A percentile compares a stretch with the other conserved stretches of the same genome.
phyloP scores from a whole-genome alignment of 257 asterid genomes.

The Rhazya stricta region DNA sequence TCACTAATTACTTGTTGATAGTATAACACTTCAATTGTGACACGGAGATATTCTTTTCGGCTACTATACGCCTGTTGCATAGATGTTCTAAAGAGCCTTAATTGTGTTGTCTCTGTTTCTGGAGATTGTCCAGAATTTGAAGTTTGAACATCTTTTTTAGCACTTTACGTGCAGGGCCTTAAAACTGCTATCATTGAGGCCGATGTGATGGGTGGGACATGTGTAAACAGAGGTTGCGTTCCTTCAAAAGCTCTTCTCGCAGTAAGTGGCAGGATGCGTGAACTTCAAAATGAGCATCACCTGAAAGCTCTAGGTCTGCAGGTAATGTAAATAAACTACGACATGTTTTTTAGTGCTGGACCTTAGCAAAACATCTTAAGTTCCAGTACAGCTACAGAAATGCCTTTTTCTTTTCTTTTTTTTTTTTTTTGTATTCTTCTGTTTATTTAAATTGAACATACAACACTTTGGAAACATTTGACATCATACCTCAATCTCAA shows the following conservation, averaged over 20 bases:
- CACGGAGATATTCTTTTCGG: not conserved
- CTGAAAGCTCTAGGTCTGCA: constrained; percentile 84
- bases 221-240: constrained; percentile 87
- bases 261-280: constrained; percentile 90
- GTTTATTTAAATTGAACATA: not conserved
- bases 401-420: too few relatives aligned
- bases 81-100: not conserved
- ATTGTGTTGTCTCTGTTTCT: too few relatives aligned
- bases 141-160: not conserved
- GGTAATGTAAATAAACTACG: constrained; percentile 31
- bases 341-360: not conserved
- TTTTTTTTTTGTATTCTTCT: not conserved
- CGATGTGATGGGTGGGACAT: constrained; percentile 84
- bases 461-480: not conserved
- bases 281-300: constrained; percentile 80
- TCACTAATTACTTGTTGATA: not conserved
- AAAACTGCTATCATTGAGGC: constrained; percentile 90
- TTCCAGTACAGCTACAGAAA: not conserved
- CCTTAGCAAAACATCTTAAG: not conserved
- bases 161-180: constrained; percentile 52
- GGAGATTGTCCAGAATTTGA: not conserved
- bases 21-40: not conserved
- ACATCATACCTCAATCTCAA: not conserved
- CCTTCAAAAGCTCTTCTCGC: constrained; percentile 93
- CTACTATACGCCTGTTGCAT: not conserved